A percentile compares a stretch with the other conserved stretches of the same genome.
Evolutionary conservation across 2,329 filamentous ascomycete species (phyloP).

Genomic region (Monilinia fructicola): DNA sequence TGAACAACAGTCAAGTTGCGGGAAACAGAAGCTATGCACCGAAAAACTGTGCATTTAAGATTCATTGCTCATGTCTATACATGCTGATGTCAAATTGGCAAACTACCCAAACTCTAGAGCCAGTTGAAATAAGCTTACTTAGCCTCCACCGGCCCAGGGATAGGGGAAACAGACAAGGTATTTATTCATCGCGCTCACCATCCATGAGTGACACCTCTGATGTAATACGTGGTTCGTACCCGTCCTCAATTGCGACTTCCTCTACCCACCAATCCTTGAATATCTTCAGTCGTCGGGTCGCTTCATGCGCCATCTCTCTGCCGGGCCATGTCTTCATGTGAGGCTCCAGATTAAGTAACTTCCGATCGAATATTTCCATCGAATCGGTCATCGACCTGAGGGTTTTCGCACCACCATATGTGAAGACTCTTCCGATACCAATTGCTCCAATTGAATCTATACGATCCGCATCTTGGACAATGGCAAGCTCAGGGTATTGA

Average conservation of each 20-base stretch:
- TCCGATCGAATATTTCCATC: constrained; percentile 72
- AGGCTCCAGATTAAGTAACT: constrained; percentile 57
- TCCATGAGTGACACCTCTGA: not conserved
- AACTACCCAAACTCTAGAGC: not conserved
- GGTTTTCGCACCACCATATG: constrained; percentile 66
- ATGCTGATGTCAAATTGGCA: not conserved
- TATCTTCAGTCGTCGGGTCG: constrained; percentile 50
- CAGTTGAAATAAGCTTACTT: not conserved
- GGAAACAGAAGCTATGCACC: no score
- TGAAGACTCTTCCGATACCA: constrained; percentile 75
- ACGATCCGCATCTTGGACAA: constrained; percentile 90
- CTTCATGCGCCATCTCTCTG: constrained; percentile 50
- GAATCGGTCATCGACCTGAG: constrained; percentile 58
- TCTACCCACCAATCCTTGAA: constrained; percentile 58
- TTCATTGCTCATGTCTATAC: constrained; percentile 1
- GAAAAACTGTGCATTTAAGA: not conserved
- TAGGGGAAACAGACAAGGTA: not conserved
- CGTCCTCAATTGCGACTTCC: constrained; percentile 41
- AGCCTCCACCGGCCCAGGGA: not conserved
- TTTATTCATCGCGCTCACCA: no score
- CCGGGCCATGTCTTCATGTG: constrained; percentile 63
- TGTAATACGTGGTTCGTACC: not conserved
- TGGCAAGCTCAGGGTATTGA: constrained; percentile 69
- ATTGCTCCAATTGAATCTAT: constrained; percentile 89
- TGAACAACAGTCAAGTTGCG: not conserved